Percentiles rank a stretch among this genome's conserved stretches.
Evolutionary conservation across 768 basidiomycete species (phyloP).

Genomic region (Agaricus bisporus): DNA sequence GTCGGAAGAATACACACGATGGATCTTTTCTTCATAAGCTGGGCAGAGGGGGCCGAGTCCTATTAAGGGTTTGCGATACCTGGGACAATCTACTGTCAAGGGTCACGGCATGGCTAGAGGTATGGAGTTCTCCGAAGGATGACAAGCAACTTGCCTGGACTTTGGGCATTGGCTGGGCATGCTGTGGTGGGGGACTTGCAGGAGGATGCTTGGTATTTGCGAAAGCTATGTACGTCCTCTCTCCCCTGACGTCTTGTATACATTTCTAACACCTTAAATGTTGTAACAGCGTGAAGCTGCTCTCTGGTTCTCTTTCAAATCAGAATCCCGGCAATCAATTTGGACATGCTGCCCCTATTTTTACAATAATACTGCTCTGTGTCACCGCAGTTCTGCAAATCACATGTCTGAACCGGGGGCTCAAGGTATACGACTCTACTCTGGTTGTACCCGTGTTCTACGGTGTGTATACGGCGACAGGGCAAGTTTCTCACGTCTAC

Average conservation of each 20-base stretch:
- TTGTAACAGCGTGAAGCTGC: slow-evolving; percentile 60
- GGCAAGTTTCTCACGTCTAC: slow-evolving; percentile 35
- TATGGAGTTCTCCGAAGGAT: slow-evolving; percentile 71
- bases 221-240: slow-evolving; percentile 50
- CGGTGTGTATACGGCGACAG: slow-evolving; percentile 82
- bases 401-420: slow-evolving; percentile 82
- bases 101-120: slow-evolving; percentile 60
- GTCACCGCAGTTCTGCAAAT: slow-evolving; percentile 86
- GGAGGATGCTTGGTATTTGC: slow-evolving; percentile 86
- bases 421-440: slow-evolving; percentile 87
- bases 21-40: slow-evolving; percentile 14
- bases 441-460: slow-evolving; percentile 94
- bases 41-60: slow-evolving; percentile 16
- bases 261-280: not conserved
- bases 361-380: slow-evolving; percentile 62
- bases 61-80: slow-evolving; percentile 23
- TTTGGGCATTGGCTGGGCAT: slow-evolving; percentile 91
- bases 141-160: slow-evolving; percentile 88
- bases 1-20: not conserved
- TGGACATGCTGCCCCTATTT: slow-evolving; percentile 72
- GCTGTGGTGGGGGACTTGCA: slow-evolving; percentile 85
- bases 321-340: slow-evolving; percentile 85
- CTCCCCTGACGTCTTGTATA: not conserved
- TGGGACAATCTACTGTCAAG: slow-evolving; percentile 46
- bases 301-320: slow-evolving; percentile 71